phyloP scores from a whole-genome alignment of 2,329 filamentous ascomycete species.

The Colletotrichum caudatum region DNA sequence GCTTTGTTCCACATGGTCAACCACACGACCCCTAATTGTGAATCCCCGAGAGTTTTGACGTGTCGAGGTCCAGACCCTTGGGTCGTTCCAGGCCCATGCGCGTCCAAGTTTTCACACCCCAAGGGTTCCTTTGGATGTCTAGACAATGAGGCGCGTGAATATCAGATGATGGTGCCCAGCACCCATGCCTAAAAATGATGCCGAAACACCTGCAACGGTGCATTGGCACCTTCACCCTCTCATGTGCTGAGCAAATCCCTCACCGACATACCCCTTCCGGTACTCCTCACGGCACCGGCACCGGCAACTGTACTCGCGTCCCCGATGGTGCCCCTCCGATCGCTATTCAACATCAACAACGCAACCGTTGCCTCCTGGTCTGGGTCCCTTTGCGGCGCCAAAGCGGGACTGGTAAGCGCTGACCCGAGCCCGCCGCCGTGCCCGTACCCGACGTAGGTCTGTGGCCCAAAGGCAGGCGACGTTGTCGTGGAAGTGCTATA shows the following conservation, averaged over 20 bases:
- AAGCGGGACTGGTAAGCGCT: slow-evolving; percentile 68
- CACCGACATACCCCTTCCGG: slow-evolving; percentile 65
- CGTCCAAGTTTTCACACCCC: background rate
- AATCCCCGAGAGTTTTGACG: background rate
- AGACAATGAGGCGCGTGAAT: background rate
- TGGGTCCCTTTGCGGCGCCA: slow-evolving; percentile 65
- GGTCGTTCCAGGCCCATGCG: background rate
- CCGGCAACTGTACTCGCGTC: slow-evolving; percentile 53
- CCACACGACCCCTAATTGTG: background rate
- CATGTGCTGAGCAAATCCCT: slow-evolving; percentile 65
- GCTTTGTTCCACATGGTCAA: background rate
- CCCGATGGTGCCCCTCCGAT: slow-evolving; percentile 68
- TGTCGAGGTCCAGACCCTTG: background rate
- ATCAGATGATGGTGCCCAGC: background rate
- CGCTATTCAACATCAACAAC: slow-evolving; percentile 86
- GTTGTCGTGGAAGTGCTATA: slow-evolving; percentile 61
- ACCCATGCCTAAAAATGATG: background rate
- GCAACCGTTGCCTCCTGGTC: slow-evolving; percentile 88
- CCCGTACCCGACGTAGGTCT: slow-evolving; percentile 55
- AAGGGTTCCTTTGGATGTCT: background rate
- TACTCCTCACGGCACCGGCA: slow-evolving; percentile 57
- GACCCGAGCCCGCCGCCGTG: slow-evolving; percentile 57
- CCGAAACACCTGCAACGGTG: background rate
- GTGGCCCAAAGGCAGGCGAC: slow-evolving; percentile 70
- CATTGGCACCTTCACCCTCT: slow-evolving; percentile 42